A percentile compares a stretch with the other conserved stretches of the same genome.
phyloP scores from a whole-genome alignment of 305 asterid genomes.

The Fraxinus sp. region DNA sequence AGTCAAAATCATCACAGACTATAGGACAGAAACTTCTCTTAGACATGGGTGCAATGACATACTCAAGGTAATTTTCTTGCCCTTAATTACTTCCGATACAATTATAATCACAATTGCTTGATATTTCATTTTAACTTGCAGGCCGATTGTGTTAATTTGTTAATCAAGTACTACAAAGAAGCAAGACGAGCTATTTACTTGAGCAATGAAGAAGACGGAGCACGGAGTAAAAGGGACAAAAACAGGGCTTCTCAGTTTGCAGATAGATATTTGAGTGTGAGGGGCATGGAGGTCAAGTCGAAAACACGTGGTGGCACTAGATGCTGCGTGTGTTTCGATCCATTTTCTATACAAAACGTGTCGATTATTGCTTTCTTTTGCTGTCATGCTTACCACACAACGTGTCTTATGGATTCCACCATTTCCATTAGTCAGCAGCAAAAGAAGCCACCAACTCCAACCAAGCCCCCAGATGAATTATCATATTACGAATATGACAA shows the following conservation, averaged over 20 bases:
- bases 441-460: constrained; percentile 46
- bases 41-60: constrained; percentile 93
- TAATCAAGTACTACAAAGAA: constrained; percentile 85
- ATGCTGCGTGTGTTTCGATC: constrained; percentile 96
- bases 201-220: constrained; percentile 71
- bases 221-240: constrained; percentile 48
- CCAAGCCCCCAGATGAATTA: constrained; percentile 32
- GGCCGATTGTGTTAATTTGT: constrained; percentile 91
- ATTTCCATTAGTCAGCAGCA: constrained; percentile 39
- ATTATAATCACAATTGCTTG: not conserved
- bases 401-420: constrained; percentile 80
- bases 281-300: constrained; percentile 66
- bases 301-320: constrained; percentile 75
- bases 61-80: constrained; percentile 62
- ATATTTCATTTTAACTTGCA: constrained; percentile 28
- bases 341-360: constrained; percentile 68
- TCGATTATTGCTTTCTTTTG: constrained; percentile 77
- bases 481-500: constrained; percentile 56
- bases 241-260: constrained; percentile 32
- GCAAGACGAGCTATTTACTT: constrained; percentile 81
- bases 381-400: constrained; percentile 83
- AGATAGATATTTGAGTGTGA: constrained; percentile 53
- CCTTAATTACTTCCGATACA: not conserved
- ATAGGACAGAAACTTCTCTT: constrained; percentile 95
- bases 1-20: constrained; percentile 91